Evolutionary conservation across 306 rosid species (phyloP), one percentile per base, ranked within the genome.

Genomic region (Hippophae gyantsensis): DNA sequence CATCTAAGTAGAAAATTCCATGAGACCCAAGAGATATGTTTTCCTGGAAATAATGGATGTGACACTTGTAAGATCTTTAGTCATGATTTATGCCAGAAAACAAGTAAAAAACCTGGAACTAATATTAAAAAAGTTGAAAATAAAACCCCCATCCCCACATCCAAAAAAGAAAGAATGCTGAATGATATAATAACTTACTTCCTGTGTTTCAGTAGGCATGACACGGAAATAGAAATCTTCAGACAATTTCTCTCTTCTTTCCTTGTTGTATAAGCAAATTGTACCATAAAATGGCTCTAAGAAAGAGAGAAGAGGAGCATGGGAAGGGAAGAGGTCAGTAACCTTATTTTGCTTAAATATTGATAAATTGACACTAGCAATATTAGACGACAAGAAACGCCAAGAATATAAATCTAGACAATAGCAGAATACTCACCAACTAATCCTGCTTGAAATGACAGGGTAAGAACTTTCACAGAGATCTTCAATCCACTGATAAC

Each of bases 271-370:
- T 67, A 92, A 85, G 93, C 99, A 87, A 58, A 92, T 84, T 72
- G 99, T 92, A 71, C 96, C 96, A 59, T 78, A 84, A 79, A 92
- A 92, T 53, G 99, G 99, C 81, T 92, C 99, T 92, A 66, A 65
- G 75, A 63, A 54, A 58, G 62, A 67, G 60, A 66, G 44, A 66
- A 53, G 48, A 55, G 42, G 48, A 42, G 46, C 13, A 63, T 74
- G 50, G 53, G 56, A 73, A 62, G 65, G 45, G 70, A 56, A 63
- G 54, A 69, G 40, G 53, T 87, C 79, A 85, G 76, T 59, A 78
- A 67, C 70, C 42, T 14, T 67, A 69, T 79, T 70, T 48, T 64
- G 54, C 42, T 57, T 66, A 54, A 48, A 76, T 23, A 48, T 55
- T 65, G 46, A 58, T 62, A 72, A 64, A 61, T 12, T 38, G 27